Conservation (phyloP, 2,329 filamentous ascomycete species). For the Cladosporium sp. region DNA sequence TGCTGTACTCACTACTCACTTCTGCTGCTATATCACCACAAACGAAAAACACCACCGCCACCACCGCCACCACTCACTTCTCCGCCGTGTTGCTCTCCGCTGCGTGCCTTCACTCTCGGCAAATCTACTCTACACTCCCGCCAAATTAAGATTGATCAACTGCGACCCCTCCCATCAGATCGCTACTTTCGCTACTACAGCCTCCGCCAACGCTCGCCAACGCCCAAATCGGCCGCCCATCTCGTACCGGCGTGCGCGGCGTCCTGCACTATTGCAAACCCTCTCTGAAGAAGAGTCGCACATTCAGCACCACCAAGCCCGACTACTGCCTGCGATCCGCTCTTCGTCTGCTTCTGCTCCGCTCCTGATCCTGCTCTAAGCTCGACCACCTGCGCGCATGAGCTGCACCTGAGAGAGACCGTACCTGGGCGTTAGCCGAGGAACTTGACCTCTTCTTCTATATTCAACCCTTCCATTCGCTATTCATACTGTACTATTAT, state of each 20-base stretch:
- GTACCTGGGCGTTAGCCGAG: slow-evolving; percentile 1
- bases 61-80: neutral
- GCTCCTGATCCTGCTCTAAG: neutral
- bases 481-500: slow-evolving; percentile 18
- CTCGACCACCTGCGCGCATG: slow-evolving; percentile 10
- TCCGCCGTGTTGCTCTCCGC: neutral
- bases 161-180: slow-evolving; percentile 7
- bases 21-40: neutral
- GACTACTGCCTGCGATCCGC: neutral
- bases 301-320: neutral
- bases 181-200: neutral
- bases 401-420: slow-evolving; percentile 8
- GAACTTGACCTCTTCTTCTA: slow-evolving; percentile 1
- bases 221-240: neutral
- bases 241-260: slow-evolving; percentile 2
- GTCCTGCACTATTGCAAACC: neutral
- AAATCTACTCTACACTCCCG: neutral
- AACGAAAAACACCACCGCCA: neutral
- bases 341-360: neutral
- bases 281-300: neutral
- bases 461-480: slow-evolving; percentile 7
- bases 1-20: neutral
- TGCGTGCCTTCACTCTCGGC: slow-evolving; percentile 13
- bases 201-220: slow-evolving; percentile 12
- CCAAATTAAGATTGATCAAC: slow-evolving; percentile 6